Base-by-base conservation (phyloP, 495 filamentous ascomycete genomes). In the Penicillium silybi region DNA sequence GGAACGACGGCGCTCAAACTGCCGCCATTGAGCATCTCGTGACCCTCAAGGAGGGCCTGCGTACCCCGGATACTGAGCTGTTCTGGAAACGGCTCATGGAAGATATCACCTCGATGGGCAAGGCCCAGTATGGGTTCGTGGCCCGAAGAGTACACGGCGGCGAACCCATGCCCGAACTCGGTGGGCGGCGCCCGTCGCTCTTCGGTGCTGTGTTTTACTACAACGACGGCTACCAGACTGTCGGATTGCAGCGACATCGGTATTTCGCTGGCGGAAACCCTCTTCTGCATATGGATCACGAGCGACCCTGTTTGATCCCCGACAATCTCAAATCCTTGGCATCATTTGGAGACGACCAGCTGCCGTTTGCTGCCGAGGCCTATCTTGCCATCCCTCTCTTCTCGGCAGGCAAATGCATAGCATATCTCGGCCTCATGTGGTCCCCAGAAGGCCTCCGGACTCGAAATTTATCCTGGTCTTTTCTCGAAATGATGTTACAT, bases 371-470 rank as follows among this genome's bases (percentile, higher is more conserved):
- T 15, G 80, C 80, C 9, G 86, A 90, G 54, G 86, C 84, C 6
- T 89, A 88, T 55, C 67, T 92, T 44, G 83, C 83, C 9, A 70
- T 89, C n/a, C 88, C 88, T 1, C 72, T 90, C 13, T 89, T 85
- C 55, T 78, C 80, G 7, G 82, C 81, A 40, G 84, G 80, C 20
- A 85, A 84, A 57, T 88, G 85, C 64, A 79, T 88, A 56, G 87
- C 82, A 27, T 83, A 90, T 67, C 82, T 92, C 56, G 88, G 88
- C 11, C 70, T 86, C 57, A 85, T 89, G 74, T 92, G 87, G 87
- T 82, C 82, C 15, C 62, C 67, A 18, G 77, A 86, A 52, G 87
- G 84, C 7, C 69, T 84, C 20, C 67, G 72, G 41, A 75, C 75
- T 44, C 74, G 82, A 44, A 69, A 59, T 15, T 58, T 89, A 39